Evolutionary conservation across 2,329 filamentous ascomycete species (phyloP).

Genomic region (Ophiostoma sp.): DNA sequence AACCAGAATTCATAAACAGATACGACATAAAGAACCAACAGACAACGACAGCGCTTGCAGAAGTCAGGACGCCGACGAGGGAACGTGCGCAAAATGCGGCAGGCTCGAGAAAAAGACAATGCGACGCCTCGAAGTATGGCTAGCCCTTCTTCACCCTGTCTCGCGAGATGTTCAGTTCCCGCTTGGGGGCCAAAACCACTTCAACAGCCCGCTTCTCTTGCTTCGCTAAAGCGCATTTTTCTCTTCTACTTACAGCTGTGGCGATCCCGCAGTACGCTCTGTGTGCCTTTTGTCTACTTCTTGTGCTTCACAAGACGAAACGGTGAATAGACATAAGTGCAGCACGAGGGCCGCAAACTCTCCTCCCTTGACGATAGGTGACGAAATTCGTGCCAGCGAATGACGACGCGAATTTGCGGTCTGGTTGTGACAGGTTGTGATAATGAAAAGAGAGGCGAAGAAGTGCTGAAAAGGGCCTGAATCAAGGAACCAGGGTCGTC

Average conservation of each 20-base stretch:
- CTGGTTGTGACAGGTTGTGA: constrained; percentile 2
- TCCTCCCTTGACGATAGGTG: neutral
- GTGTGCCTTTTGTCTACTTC: neutral
- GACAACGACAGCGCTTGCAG: neutral
- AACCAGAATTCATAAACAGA: neutral
- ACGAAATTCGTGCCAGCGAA: neutral
- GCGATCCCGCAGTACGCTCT: too few relatives aligned
- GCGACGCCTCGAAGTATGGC: neutral
- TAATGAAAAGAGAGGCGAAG: neutral
- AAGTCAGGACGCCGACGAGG: neutral
- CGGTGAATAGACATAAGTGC: neutral
- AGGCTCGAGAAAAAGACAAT: neutral
- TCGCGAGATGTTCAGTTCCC: neutral
- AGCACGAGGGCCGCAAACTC: neutral
- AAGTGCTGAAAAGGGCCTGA: neutral
- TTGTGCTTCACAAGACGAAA: neutral
- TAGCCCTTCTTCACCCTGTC: neutral
- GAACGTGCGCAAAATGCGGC: constrained; percentile 3
- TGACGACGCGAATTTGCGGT: neutral
- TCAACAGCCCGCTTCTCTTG: neutral
- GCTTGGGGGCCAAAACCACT: constrained; percentile 11
- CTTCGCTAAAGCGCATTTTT: neutral
- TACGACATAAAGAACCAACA: neutral
- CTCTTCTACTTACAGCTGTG: neutral
- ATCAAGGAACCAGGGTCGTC: neutral